Evolutionary conservation across 2,329 filamentous ascomycete genomes (phyloP).

Genomic region (Ophiostoma triangulosporum): DNA sequence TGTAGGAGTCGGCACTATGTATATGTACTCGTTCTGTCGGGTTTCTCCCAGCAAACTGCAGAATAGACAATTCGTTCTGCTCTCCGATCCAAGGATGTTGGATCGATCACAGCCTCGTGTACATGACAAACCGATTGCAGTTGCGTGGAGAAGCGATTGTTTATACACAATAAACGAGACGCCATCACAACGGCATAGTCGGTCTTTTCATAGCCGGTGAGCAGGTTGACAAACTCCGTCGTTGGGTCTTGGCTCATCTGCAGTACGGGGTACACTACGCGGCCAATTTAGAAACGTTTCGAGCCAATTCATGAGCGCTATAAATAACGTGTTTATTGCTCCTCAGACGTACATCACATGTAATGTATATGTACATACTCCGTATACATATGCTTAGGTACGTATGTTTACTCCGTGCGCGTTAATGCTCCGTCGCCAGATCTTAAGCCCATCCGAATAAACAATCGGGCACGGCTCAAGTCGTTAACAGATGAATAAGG

Average conservation of each 20-base stretch:
- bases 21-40: no score
- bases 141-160: not conserved
- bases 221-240: not conserved
- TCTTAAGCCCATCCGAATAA: no score
- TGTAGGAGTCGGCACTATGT: not conserved
- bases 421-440: no score
- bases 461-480: no score
- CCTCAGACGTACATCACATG: not conserved
- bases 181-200: not conserved
- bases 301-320: not conserved
- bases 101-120: not conserved
- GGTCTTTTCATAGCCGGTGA: not conserved
- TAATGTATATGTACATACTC: no score
- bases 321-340: no score
- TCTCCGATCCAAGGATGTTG: no score
- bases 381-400: no score
- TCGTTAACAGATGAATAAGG: no score
- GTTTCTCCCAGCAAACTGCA: no score
- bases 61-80: no score
- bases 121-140: not conserved
- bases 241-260: not conserved
- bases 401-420: no score
- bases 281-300: slow-evolving; percentile 1
- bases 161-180: not conserved
- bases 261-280: not conserved